These are phyloP conservation scores for Colletotrichum orbiculare DNA, from an alignment of 2,329 filamentous ascomycete species.

Conservation along the genomic window DNA sequence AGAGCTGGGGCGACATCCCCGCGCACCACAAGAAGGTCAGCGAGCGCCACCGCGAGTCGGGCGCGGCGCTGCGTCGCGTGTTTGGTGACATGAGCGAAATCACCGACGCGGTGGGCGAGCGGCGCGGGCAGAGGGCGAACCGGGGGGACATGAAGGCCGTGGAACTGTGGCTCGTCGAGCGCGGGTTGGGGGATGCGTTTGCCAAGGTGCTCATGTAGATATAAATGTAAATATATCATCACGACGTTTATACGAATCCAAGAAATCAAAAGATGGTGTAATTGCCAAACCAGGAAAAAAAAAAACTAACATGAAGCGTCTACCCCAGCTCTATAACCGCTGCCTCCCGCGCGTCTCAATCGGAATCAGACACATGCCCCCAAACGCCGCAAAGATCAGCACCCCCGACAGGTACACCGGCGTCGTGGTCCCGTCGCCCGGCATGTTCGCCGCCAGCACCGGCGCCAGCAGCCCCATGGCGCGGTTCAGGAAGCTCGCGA, in stretches of 20 bases:
- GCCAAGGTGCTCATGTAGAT: constrained; percentile 51
- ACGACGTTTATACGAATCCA: background rate
- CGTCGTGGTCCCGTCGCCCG: constrained; percentile 66
- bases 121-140: constrained; percentile 60
- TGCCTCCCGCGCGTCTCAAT: constrained; percentile 72
- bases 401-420: constrained; percentile 68
- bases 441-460: constrained; percentile 71
- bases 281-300: background rate
- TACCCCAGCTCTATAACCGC: constrained; percentile 55
- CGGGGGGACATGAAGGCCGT: constrained; percentile 64
- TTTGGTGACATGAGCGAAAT: constrained; percentile 69
- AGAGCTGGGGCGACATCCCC: constrained; percentile 72
- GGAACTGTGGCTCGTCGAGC: constrained; percentile 59
- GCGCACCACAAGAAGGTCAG: constrained; percentile 72
- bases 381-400: constrained; percentile 68
- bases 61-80: constrained; percentile 43
- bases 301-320: background rate
- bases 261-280: background rate
- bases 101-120: constrained; percentile 60
- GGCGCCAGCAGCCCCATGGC: constrained; percentile 75
- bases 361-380: constrained; percentile 69
- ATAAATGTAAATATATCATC: constrained; percentile 37
- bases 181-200: constrained; percentile 57
- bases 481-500: constrained; percentile 78
- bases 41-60: constrained; percentile 60